phyloP scores from a whole-genome alignment of 129 eudicot genomes.

The Arctium minus region DNA sequence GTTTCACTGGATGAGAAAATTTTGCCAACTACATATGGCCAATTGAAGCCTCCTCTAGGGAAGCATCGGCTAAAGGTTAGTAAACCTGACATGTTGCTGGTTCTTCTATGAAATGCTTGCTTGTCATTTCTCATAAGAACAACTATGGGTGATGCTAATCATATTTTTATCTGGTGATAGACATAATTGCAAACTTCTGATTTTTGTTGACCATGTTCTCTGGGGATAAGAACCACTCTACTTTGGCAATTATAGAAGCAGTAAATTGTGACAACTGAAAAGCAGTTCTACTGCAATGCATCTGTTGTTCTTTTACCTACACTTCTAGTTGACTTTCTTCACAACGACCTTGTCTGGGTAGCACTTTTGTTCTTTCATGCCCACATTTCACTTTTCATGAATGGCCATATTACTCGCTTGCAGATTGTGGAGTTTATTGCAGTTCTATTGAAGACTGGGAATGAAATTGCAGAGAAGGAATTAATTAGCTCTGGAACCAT shows the following conservation, averaged over 20 bases:
- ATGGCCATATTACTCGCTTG: conserved; percentile 10
- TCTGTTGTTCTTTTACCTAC: not conserved
- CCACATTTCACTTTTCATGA: not conserved
- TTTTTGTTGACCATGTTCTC: not conserved
- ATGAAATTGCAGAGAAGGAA: conserved; percentile 80
- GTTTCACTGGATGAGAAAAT: conserved; percentile 74
- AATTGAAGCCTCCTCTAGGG: conserved; percentile 89
- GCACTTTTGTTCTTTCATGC: not conserved
- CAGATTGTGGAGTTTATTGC: conserved; percentile 90
- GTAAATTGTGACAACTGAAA: not conserved
- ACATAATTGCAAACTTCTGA: not conserved
- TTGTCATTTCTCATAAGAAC: not conserved
- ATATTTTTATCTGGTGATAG: not conserved
- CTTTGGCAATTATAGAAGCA: not conserved
- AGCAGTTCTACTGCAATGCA: not conserved
- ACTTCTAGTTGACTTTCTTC: not conserved
- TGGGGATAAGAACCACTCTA: no score
- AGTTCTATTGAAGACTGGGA: conserved; percentile 74
- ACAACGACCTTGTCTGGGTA: not conserved
- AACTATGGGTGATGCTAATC: not conserved
- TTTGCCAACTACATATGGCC: conserved; percentile 85
- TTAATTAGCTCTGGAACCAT: conserved; percentile 76
- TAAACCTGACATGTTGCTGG: not conserved
- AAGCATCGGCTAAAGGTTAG: conserved; percentile 88
- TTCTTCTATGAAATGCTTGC: not conserved